Base-by-base conservation (phyloP, 352 stramenopile species). In the Phytopythium aichiense region DNA sequence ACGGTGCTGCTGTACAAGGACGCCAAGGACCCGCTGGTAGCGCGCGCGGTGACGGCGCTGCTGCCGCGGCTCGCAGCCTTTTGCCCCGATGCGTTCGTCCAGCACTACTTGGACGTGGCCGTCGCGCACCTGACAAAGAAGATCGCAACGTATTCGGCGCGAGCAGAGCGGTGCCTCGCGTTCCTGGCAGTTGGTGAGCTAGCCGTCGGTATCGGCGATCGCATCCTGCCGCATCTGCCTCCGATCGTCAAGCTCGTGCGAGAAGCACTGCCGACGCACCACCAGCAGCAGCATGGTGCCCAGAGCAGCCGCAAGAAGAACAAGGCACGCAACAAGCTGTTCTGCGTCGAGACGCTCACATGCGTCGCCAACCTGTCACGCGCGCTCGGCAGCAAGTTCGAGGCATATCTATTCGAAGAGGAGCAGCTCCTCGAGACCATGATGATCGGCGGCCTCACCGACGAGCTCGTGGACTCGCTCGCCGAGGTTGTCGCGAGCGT, bases 161-260 rank as follows among this genome's bases (percentile, higher is more conserved):
- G 76, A 11, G 56, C 73, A 0, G 87, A 96, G 56, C 86, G 88
- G 2, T 82, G 84, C 16, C 77, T 97, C 28, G 94, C 95, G 1
- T 99, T 98, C 57, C 68, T 95, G 53, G 84, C 95, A 0, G 88
- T 99, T 56, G 97, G 97, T 2, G 79, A 97, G 52, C 64, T 99
- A 8, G 81, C 94, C 0, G 71, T 98, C 28, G 94, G 94, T 0
- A 92, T 98, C 60, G 87, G 83, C 0, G 76, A 98, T 31, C 83
- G 96, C 22, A 79, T 97, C 23, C 69, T 95, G 12, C 91, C 90
- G 2, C 83, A 95, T 52, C 59, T 95, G 20, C 76, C 83, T 7
- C 64, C 83, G n/a, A 94, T 95, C 60, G 73, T 95, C 5, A 78
- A 78, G 59, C 69, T 96, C 0, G 80, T 90, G 25, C 92, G 92